These are phyloP conservation scores for Coffea humblotiana DNA, from an alignment of 305 asterid species.

Conservation along the genomic window DNA sequence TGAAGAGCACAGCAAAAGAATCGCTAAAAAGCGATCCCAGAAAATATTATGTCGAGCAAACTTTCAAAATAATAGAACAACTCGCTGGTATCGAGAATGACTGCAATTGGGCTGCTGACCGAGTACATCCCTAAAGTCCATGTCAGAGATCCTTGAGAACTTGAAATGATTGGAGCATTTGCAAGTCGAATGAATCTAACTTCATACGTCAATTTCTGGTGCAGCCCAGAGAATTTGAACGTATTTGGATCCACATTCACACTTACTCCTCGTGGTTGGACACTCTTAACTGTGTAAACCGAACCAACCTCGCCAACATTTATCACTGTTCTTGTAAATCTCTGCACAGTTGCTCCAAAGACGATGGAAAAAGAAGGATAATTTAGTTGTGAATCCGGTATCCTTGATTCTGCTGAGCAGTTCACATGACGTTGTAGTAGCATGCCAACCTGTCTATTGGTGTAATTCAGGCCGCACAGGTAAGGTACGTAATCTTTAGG, in stretches of 20 bases:
- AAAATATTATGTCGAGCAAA: too few species aligned
- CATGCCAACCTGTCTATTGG: constrained; percentile 1
- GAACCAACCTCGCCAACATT: constrained; percentile 40
- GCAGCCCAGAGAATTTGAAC: constrained; percentile 22
- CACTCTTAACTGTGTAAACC: constrained; percentile 30
- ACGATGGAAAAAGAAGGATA: constrained; percentile 19
- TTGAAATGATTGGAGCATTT: constrained; percentile 2
- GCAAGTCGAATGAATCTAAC: constrained; percentile 25
- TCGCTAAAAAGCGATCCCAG: too few species aligned
- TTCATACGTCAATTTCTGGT: constrained; percentile 27
- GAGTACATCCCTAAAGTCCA: constrained; percentile 43
- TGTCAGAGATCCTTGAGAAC: constrained; percentile 42
- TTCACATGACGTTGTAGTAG: background rate
- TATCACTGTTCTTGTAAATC: constrained; percentile 42
- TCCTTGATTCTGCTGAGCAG: background rate
- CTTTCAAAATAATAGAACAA: background rate
- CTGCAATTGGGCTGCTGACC: constrained; percentile 46
- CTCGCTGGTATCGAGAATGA: constrained; percentile 9
- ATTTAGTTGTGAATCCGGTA: constrained; percentile 8
- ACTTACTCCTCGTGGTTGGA: constrained; percentile 35
- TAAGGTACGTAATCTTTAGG: background rate
- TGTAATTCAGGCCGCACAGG: constrained; percentile 14
- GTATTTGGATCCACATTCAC: constrained; percentile 29
- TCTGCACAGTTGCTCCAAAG: constrained; percentile 17
- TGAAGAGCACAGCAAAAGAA: too few species aligned